These are phyloP conservation scores for Boletales sp. DNA, from an alignment of 768 basidiomycete genomes.

Conservation along the genomic window DNA sequence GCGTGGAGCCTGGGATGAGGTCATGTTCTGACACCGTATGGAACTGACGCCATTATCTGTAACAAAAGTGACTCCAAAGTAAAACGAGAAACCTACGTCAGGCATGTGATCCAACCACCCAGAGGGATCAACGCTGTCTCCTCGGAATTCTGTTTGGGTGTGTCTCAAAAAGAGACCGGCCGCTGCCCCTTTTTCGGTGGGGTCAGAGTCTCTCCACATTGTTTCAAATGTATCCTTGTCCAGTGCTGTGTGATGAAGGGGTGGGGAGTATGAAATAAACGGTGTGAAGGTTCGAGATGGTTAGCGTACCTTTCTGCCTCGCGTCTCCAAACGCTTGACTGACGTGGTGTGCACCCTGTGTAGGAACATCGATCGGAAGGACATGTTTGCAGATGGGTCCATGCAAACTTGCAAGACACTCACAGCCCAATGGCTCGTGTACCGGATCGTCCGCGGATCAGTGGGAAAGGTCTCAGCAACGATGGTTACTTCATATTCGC, in stretches of 20 bases:
- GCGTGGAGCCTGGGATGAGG: conserved; percentile 38
- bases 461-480: conserved; percentile 69
- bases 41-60: conserved; percentile 21
- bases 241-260: conserved; percentile 41
- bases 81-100: conserved; percentile 34
- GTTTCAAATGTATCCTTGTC: conserved; percentile 71
- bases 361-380: not conserved
- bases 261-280: not conserved
- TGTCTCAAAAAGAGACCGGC: conserved; percentile 65
- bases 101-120: conserved; percentile 50
- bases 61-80: not conserved
- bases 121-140: conserved; percentile 31
- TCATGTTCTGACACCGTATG: conserved; percentile 37
- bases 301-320: conserved; percentile 50
- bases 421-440: conserved; percentile 83
- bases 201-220: conserved; percentile 71
- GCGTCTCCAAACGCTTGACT: conserved; percentile 50
- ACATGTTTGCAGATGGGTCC: not conserved
- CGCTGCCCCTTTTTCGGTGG: conserved; percentile 40
- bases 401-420: conserved; percentile 21
- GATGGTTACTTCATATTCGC: conserved; percentile 61
- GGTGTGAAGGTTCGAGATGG: no score
- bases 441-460: conserved; percentile 69
- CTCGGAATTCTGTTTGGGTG: conserved; percentile 59
- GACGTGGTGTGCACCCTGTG: conserved; percentile 79